phyloP scores from a whole-genome alignment of 306 rosid species.

The Quercus agrifolia region DNA sequence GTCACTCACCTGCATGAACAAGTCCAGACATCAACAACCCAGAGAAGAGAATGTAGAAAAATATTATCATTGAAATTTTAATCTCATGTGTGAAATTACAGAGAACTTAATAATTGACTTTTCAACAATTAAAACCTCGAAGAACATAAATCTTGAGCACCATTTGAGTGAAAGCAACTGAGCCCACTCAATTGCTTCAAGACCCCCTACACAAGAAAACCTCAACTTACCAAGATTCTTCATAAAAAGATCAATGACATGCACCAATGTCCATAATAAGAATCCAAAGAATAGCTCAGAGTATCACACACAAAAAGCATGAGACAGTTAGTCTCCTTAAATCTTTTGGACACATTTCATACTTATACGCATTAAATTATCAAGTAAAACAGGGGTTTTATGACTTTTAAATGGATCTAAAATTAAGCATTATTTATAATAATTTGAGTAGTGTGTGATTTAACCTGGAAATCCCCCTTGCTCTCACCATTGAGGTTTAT shows the following conservation, averaged over 20 bases:
- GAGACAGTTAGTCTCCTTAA: neutral
- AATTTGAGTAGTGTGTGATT: no score
- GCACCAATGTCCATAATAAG: neutral
- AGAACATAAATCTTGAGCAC: neutral
- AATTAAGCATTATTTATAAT: no score
- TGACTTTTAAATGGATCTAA: no score
- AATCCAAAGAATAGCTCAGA: neutral
- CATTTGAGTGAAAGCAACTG: neutral
- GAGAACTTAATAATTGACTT: no score
- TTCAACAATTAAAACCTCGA: no score
- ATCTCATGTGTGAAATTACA: neutral
- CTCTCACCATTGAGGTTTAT: neutral
- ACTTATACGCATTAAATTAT: no score
- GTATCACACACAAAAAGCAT: neutral
- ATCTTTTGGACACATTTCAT: neutral
- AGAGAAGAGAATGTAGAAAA: neutral
- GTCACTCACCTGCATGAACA: slow-evolving; percentile 42
- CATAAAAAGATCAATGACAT: neutral
- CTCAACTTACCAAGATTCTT: neutral
- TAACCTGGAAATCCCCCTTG: neutral
- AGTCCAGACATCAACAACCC: neutral
- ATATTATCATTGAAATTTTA: neutral
- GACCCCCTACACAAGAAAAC: neutral
- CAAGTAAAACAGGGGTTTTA: no score
- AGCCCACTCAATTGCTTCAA: neutral